phyloP scores from a whole-genome alignment of 129 eudicot genomes.

The Cynara cardunculus region DNA sequence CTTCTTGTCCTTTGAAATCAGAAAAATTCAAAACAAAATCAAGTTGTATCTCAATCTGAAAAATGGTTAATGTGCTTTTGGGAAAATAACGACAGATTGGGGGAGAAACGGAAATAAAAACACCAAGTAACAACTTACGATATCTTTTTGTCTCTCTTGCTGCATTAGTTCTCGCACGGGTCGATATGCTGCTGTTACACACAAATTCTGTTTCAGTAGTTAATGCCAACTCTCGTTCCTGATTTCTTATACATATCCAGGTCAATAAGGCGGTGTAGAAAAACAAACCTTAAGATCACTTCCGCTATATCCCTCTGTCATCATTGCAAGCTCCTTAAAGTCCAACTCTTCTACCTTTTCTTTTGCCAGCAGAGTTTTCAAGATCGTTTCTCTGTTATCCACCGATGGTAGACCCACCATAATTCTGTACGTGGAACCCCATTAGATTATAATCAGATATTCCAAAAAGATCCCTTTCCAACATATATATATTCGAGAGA shows the following conservation, averaged over 20 bases:
- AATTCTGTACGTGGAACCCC: conserved; percentile 43
- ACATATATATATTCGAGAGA: too few species aligned
- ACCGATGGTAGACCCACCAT: conserved; percentile 91
- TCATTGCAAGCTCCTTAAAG: conserved; percentile 79
- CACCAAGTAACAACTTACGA: conserved; percentile 39
- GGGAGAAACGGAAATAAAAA: too few species aligned
- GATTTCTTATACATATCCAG: conserved; percentile 6
- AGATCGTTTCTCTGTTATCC: conserved; percentile 80
- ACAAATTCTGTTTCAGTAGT: conserved; percentile 71
- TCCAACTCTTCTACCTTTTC: conserved; percentile 73
- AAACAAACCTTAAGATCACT: conserved; percentile 95
- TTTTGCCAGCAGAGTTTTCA: conserved; percentile 77
- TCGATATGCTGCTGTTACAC: conserved; percentile 93
- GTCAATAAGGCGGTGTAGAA: background rate
- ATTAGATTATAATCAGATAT: background rate
- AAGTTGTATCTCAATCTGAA: background rate
- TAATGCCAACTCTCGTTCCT: conserved; percentile 28
- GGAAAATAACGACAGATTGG: too few species aligned
- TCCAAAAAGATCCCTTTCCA: background rate
- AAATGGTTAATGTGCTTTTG: background rate
- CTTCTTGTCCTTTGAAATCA: conserved; percentile 51
- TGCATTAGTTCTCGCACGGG: conserved; percentile 94
- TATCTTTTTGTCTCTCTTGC: conserved; percentile 65
- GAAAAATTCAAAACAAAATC: background rate
- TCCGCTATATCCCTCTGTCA: conserved; percentile 97